Evolutionary conservation across 495 filamentous ascomycete genomes (phyloP), one percentile per base, ranked within the genome.

Genomic region (Tuber umbilicatum): DNA sequence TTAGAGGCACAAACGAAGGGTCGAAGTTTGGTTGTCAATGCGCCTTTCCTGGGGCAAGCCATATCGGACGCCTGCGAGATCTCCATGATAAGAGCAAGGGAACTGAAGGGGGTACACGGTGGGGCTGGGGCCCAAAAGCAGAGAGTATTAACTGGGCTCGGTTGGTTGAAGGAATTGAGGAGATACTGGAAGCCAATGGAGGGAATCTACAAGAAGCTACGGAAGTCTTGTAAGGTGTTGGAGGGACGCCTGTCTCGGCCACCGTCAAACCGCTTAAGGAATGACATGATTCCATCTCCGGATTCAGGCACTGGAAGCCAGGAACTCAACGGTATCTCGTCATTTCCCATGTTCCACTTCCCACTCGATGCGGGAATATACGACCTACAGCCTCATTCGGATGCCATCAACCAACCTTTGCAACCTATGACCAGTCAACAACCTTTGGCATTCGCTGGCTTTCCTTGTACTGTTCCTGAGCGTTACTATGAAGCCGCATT

Each of bases 11-110:
- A 70, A 40, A 40, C 55, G 4, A 67, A 68, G 31, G 75, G 71
- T 43, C 70, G 73, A 21, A 69, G 55, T 19, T 55, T 73, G 70
- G 76, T 82, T 60, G 81, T 82, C 70, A 80, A 83, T 74, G 81
- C 81, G n/a, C 81, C 81, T 39, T 82, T 82, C 72, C 64, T 82
- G 10, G 81, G 81, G 38, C 81, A 82, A 68, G 81, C 81, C 23
- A 82, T 82, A 69, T 81, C 72, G 3, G 81, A 82, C 72, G 81
- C 81, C 70, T 82, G 81, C 74, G 72, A 80, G 27, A 80, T 82
- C 73, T 77, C 80, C 35, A 70, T 82, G 45, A 82, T 80, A 64
- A 73, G 80, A 72, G 81, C 81, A 35, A 73, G 74, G 50, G 78
- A 77, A 68, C 68, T 77, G 55, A 81, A 79, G 41, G 76, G 74